Conservation (phyloP, 2,329 filamentous ascomycete genomes). For the Sporothrix pallida region DNA sequence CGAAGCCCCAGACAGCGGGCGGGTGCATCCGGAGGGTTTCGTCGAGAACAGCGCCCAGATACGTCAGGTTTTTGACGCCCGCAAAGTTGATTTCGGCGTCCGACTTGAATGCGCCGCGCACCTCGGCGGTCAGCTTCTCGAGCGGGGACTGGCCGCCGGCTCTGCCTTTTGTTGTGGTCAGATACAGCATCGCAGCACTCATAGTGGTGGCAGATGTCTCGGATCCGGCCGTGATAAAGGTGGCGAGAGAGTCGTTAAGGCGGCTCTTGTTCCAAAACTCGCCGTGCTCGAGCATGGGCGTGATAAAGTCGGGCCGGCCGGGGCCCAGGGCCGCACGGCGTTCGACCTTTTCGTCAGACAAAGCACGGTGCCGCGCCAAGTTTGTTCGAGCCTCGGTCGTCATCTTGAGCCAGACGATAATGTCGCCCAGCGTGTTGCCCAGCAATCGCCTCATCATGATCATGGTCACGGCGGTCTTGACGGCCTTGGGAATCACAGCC, state of each 20-base stretch:
- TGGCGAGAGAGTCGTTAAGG: conserved; percentile 32
- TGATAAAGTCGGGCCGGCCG: conserved; percentile 36
- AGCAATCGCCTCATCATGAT: conserved; percentile 22
- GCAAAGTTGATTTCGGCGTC: conserved; percentile 45
- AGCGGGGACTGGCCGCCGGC: conserved; percentile 36
- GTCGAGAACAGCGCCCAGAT: conserved; percentile 47
- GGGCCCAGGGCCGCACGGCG: conserved; percentile 26
- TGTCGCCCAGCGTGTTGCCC: conserved; percentile 9
- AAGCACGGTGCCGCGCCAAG: conserved; percentile 6
- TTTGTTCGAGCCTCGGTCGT: neutral
- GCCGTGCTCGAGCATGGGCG: conserved; percentile 30
- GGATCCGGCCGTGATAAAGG: conserved; percentile 53
- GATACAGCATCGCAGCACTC: conserved; percentile 48
- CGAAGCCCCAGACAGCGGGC: conserved; percentile 42
- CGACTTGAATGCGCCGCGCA: conserved; percentile 49
- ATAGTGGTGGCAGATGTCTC: conserved; percentile 59
- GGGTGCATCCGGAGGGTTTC: conserved; percentile 48
- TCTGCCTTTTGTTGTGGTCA: conserved; percentile 42
- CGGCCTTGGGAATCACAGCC: conserved; percentile 40
- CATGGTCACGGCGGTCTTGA: conserved; percentile 34
- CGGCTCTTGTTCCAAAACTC: conserved; percentile 23
- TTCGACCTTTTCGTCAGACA: conserved; percentile 27
- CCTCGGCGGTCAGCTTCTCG: conserved; percentile 49
- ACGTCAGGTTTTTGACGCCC: conserved; percentile 42
- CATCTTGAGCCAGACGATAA: conserved; percentile 5